phyloP scores from a whole-genome alignment of 345 rosid species.

The Lagerstroemia speciosa region DNA sequence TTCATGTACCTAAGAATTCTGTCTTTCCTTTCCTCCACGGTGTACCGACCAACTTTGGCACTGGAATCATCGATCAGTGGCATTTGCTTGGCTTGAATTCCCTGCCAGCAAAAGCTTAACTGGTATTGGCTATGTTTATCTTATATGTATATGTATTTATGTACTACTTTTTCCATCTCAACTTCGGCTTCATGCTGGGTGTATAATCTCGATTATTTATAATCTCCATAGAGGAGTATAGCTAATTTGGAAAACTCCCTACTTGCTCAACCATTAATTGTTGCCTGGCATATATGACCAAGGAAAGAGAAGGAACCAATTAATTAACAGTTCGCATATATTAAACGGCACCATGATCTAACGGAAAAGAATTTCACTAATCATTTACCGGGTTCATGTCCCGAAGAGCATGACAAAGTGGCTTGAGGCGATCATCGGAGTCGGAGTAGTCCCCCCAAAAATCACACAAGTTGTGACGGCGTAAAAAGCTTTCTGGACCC shows the following conservation, averaged over 20 bases:
- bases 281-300: too few relatives aligned
- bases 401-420: background rate
- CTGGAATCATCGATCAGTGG: constrained; percentile 24
- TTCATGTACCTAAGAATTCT: constrained; percentile 74
- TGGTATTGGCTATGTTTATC: background rate
- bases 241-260: too few relatives aligned
- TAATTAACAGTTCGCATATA: too few relatives aligned
- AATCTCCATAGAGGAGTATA: too few relatives aligned
- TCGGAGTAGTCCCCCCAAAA: background rate
- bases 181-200: background rate
- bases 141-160: background rate
- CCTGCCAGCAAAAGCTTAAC: background rate
- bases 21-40: constrained; percentile 81
- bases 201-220: background rate
- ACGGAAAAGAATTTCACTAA: background rate
- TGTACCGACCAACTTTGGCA: constrained; percentile 56
- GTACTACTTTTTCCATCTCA: background rate
- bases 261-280: too few relatives aligned
- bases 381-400: background rate
- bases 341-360: too few relatives aligned
- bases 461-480: background rate
- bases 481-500: background rate
- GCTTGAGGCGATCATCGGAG: background rate
- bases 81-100: background rate
- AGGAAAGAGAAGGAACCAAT: too few relatives aligned